A percentile compares a stretch with the other conserved stretches of the same genome.
phyloP scores from a whole-genome alignment of 495 filamentous ascomycete species.

The Chaetomium fimeti region DNA sequence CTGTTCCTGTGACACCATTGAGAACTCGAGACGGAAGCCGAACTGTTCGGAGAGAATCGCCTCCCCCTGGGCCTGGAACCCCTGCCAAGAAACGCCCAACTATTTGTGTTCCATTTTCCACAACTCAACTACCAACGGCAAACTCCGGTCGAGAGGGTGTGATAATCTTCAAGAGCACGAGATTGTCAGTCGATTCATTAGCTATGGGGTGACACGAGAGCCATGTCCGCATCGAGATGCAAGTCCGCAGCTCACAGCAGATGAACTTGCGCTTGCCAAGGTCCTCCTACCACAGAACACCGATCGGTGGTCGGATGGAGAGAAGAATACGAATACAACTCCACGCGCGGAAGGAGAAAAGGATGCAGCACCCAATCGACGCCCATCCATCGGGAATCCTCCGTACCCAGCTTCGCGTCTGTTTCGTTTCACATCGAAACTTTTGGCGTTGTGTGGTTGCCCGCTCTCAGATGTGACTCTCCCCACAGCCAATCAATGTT shows the following conservation, averaged over 20 bases:
- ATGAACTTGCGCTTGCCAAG: neutral
- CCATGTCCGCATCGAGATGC: conserved; percentile 1
- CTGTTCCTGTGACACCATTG: no score
- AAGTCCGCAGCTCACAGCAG: neutral
- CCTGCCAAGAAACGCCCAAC: neutral
- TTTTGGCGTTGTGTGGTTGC: conserved; percentile 25
- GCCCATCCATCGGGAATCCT: neutral
- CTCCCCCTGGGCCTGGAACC: neutral
- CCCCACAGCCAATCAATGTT: conserved; percentile 18
- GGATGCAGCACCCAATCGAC: neutral
- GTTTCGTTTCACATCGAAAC: conserved; percentile 25
- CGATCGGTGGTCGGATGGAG: neutral
- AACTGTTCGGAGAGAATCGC: no score
- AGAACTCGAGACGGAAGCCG: no score
- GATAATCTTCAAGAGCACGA: neutral
- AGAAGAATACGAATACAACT: neutral
- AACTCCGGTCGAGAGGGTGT: neutral
- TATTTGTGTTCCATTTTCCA: no score
- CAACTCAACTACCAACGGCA: neutral
- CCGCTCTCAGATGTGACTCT: conserved; percentile 7
- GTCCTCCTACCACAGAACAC: neutral
- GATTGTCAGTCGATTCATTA: neutral
- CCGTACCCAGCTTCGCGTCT: conserved; percentile 1
- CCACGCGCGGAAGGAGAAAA: neutral
- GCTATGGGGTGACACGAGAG: neutral